Conservation (phyloP, 371 early-diverging fungal species). For the Parasitella parasitica region DNA sequence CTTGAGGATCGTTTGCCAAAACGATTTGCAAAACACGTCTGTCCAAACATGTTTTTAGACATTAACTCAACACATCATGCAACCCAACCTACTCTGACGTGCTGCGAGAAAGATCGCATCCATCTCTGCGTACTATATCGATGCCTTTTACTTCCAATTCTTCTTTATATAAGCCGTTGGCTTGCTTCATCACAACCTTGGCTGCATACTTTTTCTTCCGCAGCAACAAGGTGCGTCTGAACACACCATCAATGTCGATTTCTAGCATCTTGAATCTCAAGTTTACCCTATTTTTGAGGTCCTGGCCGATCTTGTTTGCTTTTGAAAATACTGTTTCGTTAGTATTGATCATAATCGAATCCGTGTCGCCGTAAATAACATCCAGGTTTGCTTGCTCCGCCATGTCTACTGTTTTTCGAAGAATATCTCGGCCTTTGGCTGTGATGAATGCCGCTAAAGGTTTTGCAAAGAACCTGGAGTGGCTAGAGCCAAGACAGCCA, state of each 20-base stretch:
- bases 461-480: conserved; percentile 95
- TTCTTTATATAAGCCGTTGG: conserved; percentile 53
- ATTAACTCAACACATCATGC: neutral
- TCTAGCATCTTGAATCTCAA: conserved; percentile 87
- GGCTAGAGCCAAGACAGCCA: conserved; percentile 95
- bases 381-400: conserved; percentile 76
- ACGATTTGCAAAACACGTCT: conserved; percentile 75
- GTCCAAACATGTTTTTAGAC: neutral
- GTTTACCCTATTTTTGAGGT: conserved; percentile 85
- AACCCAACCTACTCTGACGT: conserved; percentile 62
- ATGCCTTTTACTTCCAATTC: conserved; percentile 92
- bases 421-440: conserved; percentile 92
- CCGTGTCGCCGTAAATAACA: conserved; percentile 99
- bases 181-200: conserved; percentile 43
- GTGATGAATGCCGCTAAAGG: conserved; percentile 96
- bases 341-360: conserved; percentile 99
- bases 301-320: conserved; percentile 73
- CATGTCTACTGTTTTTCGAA: conserved; percentile 87
- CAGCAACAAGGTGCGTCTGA: conserved; percentile 88
- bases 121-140: conserved; percentile 96
- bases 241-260: conserved; percentile 96
- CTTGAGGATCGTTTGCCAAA: conserved; percentile 59
- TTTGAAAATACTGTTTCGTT: conserved; percentile 60
- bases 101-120: conserved; percentile 87
- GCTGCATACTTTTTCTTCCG: conserved; percentile 99